Percentiles rank a stretch among this genome's conserved stretches.
Evolutionary conservation across 164 flowering plant genomes (phyloP).

Genomic region (Aristolochia fimbriata): DNA sequence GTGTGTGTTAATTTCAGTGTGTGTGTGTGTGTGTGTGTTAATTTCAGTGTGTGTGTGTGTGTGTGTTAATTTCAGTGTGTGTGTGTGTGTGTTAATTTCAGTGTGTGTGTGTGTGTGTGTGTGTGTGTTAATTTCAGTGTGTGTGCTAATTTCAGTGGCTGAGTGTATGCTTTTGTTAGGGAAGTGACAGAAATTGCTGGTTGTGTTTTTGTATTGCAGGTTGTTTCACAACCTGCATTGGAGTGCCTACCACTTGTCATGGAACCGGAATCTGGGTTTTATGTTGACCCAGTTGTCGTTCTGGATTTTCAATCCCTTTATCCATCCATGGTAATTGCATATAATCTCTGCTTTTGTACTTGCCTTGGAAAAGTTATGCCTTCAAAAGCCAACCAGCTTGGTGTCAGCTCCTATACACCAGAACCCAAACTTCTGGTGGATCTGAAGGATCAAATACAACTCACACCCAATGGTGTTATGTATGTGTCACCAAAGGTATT

Average conservation of each 20-base stretch:
- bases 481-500: slow-evolving; percentile 70
- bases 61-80: too few species aligned
- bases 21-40: not conserved
- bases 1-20: too few species aligned
- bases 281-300: slow-evolving; percentile 90
- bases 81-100: not conserved
- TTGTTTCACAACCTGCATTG: slow-evolving; percentile 99
- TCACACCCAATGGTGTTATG: slow-evolving; percentile 92
- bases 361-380: slow-evolving; percentile 84
- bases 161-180: not conserved
- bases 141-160: too few species aligned
- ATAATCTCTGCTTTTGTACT: slow-evolving; percentile 90
- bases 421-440: slow-evolving; percentile 35
- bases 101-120: not conserved
- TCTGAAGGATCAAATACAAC: slow-evolving; percentile 42
- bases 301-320: slow-evolving; percentile 96
- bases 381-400: slow-evolving; percentile 54
- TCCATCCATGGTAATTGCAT: slow-evolving; percentile 97
- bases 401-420: slow-evolving; percentile 68
- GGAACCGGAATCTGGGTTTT: slow-evolving; percentile 98
- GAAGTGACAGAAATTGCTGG: too few species aligned
- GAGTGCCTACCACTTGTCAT: slow-evolving; percentile 95
- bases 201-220: slow-evolving; percentile 25
- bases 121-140: not conserved
- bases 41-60: too few species aligned